Base-by-base conservation (phyloP, 2,329 filamentous ascomycete species). In the Bertia moriformis region DNA sequence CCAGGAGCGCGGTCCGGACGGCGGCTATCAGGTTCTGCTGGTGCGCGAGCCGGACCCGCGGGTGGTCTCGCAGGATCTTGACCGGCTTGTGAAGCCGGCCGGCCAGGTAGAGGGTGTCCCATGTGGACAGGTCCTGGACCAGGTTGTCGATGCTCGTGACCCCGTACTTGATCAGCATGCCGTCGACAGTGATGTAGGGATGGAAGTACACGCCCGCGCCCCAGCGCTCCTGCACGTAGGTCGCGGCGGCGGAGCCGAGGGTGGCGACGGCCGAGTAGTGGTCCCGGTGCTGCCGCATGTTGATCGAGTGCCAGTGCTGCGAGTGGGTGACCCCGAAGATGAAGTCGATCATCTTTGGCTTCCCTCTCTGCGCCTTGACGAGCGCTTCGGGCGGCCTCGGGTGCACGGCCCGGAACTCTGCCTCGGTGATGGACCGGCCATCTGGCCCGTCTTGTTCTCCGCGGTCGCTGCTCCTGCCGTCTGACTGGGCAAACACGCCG, bases 181-280 rank as follows among this genome's bases (percentile, higher is more conserved):
- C 93, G 51, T 96, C 94, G 43, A 96, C 79, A 2, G 83, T 88
- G 38, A 98, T 76, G 55, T 89, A 95, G 0, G 91, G 88, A 51
- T 98, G 94, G 63, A 95, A 98, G 61, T 98, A 98, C 29, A 95
- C 86, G 4, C 91, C 91, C 0, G 91, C 91, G 32, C 91, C 91
- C 64, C 83, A 84, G 45, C 67, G 72, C 51, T 96, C 85, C 58
- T 98, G 89, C 15, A 95, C 78, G 40, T 77, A 70, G 13, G 85
- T 86, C 14, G 96, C 84, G 3, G 84, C 70, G 19, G 78, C 88
- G 1, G 88, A 96, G 2, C 89, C 89, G 15, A 95, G 61, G 13
- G 77, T 79, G 1, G 83, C 84, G 17, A 98, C 65, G 12, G 73
- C 78, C 1, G 88, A 95, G 61, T 98, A 98, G 59, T 98, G 91